These are phyloP conservation scores for Prunella vulgaris DNA, from an alignment of 257 asterid species.

Conservation along the genomic window DNA sequence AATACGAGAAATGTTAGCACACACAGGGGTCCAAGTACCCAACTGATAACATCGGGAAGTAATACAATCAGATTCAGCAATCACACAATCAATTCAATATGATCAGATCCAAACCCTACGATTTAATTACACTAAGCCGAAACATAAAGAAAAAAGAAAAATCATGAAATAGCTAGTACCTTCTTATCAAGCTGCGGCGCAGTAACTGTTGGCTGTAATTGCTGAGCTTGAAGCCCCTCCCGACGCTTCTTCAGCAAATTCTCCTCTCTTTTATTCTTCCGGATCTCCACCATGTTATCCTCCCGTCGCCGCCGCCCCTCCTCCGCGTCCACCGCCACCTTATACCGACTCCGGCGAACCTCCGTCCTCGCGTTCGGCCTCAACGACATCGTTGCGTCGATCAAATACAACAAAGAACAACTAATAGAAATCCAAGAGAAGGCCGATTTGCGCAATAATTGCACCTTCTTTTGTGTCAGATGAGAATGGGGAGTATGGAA, in stretches of 20 bases:
- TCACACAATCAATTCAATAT: slow-evolving; percentile 19
- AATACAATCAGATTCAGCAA: slow-evolving; percentile 14
- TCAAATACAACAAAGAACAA: slow-evolving; percentile 19
- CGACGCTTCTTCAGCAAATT: slow-evolving; percentile 88
- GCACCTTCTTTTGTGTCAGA: slow-evolving; percentile 21
- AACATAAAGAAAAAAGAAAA: background rate
- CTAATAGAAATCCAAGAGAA: background rate
- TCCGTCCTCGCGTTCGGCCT: slow-evolving; percentile 84
- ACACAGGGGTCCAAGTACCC: background rate
- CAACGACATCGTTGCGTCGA: slow-evolving; percentile 64
- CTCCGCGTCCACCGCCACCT: slow-evolving; percentile 96
- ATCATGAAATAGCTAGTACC: slow-evolving; percentile 29
- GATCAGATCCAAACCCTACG: slow-evolving; percentile 34
- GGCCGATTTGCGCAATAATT: slow-evolving; percentile 15
- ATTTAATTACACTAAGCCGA: background rate
- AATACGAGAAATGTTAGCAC: background rate
- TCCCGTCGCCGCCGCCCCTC: slow-evolving; percentile 93
- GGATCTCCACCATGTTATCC: slow-evolving; percentile 95
- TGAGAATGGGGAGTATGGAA: slow-evolving; percentile 23
- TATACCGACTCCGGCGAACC: slow-evolving; percentile 91
- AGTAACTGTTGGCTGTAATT: slow-evolving; percentile 43
- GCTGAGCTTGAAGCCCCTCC: slow-evolving; percentile 79
- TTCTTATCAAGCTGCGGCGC: slow-evolving; percentile 66
- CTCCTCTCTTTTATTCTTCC: slow-evolving; percentile 87
- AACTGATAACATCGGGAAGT: background rate